These are phyloP conservation scores for bread wheat (Triticum aestivum) DNA, from an alignment of 176 grass and related monocot species.

Conservation along the genomic window DNA sequence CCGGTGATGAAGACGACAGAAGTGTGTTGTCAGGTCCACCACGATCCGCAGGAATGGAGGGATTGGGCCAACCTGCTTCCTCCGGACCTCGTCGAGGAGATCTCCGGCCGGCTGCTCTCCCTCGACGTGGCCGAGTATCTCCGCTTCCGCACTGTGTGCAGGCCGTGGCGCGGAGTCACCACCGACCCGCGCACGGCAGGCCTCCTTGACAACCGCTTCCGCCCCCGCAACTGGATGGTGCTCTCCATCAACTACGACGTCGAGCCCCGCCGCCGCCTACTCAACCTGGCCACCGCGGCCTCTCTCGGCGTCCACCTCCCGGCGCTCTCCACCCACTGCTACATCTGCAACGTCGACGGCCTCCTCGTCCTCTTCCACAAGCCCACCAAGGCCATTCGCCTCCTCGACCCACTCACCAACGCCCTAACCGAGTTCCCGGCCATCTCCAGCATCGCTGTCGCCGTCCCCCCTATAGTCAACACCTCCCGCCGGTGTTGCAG, in stretches of 20 bases:
- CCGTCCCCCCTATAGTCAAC: background rate
- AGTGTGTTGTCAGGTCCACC: background rate
- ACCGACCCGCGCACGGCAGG: background rate
- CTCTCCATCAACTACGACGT: background rate
- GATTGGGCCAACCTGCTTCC: background rate
- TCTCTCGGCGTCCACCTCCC: background rate
- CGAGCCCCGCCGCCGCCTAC: background rate
- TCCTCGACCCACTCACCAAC: conserved; percentile 1
- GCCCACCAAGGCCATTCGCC: no score
- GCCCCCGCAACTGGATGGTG: background rate
- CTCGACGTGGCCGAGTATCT: no score
- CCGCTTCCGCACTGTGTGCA: no score
- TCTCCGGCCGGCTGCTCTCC: background rate
- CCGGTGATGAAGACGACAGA: background rate
- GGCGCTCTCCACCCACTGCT: background rate
- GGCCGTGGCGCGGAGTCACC: no score
- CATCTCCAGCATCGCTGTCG: background rate
- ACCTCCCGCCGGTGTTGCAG: background rate
- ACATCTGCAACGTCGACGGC: no score
- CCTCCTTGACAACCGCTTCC: background rate
- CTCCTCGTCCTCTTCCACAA: no score
- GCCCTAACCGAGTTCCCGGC: background rate
- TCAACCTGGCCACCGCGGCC: background rate
- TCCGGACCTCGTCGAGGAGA: background rate
- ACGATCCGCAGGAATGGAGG: background rate